A percentile compares a stretch with the other conserved stretches of the same genome.
Conservation (phyloP, 1,139 yeast species). For the Meyerozyma smithsonii region DNA sequence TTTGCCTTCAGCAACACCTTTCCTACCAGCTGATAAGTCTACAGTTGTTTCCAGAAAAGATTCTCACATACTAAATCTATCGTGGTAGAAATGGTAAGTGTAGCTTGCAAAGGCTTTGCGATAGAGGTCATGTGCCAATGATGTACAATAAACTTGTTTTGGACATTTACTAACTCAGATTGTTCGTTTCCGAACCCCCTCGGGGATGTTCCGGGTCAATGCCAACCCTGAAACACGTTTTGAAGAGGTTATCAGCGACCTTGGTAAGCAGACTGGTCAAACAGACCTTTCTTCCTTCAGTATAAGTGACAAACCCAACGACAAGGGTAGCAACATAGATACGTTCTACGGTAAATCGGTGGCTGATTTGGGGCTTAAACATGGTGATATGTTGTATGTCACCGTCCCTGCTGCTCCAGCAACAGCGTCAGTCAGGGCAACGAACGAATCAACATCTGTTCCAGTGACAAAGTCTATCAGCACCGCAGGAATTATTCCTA, state of each 20-base stretch:
- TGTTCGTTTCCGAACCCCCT: constrained; percentile 75
- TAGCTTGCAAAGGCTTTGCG: too few species aligned
- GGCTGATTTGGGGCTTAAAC: constrained; percentile 51
- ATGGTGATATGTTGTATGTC: constrained; percentile 81
- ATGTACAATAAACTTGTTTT: too few species aligned
- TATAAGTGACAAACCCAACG: constrained; percentile 45
- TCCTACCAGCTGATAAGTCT: too few species aligned
- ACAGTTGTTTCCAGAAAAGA: too few species aligned
- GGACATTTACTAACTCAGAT: constrained; percentile 9
- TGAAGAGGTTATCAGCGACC: constrained; percentile 41
- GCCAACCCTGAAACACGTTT: constrained; percentile 49
- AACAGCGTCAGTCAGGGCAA: constrained; percentile 6
- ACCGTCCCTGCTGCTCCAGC: constrained; percentile 33
- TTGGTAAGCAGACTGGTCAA: constrained; percentile 30
- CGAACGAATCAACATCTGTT: background rate
- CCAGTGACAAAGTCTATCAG: background rate
- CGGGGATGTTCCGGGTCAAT: constrained; percentile 72
- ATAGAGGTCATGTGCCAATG: too few species aligned
- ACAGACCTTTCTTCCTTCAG: constrained; percentile 29
- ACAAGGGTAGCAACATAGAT: constrained; percentile 41
- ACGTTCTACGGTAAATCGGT: constrained; percentile 44
- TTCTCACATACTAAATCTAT: too few species aligned
- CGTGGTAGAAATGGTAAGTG: background rate
- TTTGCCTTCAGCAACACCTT: background rate
- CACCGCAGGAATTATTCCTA: constrained; percentile 8